phyloP scores from a whole-genome alignment of 768 basidiomycete species.

The Neoboletus brunneissimus region DNA sequence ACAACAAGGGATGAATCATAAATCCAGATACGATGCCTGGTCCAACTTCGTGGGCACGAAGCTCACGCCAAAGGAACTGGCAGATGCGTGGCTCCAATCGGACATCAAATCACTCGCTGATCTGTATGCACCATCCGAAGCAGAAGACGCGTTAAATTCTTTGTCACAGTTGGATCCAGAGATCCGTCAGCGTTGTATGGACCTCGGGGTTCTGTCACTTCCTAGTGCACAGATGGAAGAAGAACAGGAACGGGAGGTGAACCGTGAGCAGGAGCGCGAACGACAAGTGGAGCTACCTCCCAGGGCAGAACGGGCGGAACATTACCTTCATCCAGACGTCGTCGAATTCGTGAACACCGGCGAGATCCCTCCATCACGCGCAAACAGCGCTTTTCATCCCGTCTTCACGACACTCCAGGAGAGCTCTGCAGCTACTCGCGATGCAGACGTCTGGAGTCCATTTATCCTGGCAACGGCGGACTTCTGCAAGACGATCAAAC shows the following conservation, averaged over 20 bases:
- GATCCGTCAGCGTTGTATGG: neutral
- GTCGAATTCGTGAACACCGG: constrained; percentile 27
- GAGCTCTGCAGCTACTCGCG: neutral
- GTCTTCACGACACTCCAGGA: constrained; percentile 7
- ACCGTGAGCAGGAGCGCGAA: constrained; percentile 42
- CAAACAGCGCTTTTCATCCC: constrained; percentile 19
- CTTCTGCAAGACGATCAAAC: no score
- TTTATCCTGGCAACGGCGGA: no score
- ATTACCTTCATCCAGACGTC: constrained; percentile 14
- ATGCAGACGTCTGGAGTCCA: no score
- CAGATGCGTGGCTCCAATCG: constrained; percentile 35
- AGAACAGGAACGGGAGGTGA: constrained; percentile 45
- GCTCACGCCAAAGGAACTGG: neutral
- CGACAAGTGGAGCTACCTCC: constrained; percentile 36
- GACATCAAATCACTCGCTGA: constrained; percentile 36
- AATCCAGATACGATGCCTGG: constrained; percentile 11
- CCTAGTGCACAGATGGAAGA: constrained; percentile 33
- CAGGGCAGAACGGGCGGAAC: constrained; percentile 16
- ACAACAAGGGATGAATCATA: constrained; percentile 28
- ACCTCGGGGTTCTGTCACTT: constrained; percentile 8
- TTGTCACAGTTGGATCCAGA: no score
- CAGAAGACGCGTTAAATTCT: no score
- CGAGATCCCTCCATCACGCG: neutral
- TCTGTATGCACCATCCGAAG: constrained; percentile 26
- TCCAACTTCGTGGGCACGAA: neutral